Conservation (phyloP, 805 yeast genomes). For the Barnettozyma californica region DNA sequence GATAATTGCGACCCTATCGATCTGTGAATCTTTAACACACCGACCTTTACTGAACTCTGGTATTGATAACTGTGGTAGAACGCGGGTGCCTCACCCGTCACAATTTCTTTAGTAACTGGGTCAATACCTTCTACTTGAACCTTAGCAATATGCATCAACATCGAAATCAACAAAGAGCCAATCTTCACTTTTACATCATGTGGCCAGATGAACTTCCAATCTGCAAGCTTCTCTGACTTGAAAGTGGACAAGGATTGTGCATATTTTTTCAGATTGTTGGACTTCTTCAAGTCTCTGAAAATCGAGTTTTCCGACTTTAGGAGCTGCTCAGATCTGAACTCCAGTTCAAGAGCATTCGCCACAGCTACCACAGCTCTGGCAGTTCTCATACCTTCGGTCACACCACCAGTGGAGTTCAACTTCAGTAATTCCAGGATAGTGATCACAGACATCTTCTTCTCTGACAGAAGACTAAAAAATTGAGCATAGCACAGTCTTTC, state of each 20-base stretch:
- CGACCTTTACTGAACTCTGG: slow-evolving; percentile 70
- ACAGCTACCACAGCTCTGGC: slow-evolving; percentile 77
- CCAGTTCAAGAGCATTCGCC: slow-evolving; percentile 81
- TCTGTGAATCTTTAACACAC: slow-evolving; percentile 74
- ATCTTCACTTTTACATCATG: slow-evolving; percentile 56
- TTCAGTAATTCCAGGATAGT: slow-evolving; percentile 79
- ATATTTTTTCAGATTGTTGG: slow-evolving; percentile 26
- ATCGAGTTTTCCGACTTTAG: slow-evolving; percentile 51
- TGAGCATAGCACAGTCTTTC: slow-evolving; percentile 66
- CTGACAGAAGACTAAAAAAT: slow-evolving; percentile 61
- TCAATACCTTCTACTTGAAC: slow-evolving; percentile 76
- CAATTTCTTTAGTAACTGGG: slow-evolving; percentile 64
- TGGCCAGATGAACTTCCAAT: slow-evolving; percentile 47
- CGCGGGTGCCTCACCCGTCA: slow-evolving; percentile 81
- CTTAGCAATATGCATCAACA: slow-evolving; percentile 76
- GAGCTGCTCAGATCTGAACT: slow-evolving; percentile 67
- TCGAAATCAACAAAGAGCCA: slow-evolving; percentile 74
- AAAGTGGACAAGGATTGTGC: slow-evolving; percentile 26
- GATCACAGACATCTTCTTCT: slow-evolving; percentile 78
- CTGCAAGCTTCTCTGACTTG: slow-evolving; percentile 32
- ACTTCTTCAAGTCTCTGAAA: slow-evolving; percentile 43
- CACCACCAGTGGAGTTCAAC: slow-evolving; percentile 68
- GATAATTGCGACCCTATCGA: slow-evolving; percentile 61
- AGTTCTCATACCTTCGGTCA: slow-evolving; percentile 75
- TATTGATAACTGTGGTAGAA: slow-evolving; percentile 85